A percentile compares a stretch with the other conserved stretches of the same genome.
Evolutionary conservation across 1,284 basidiomycete species (phyloP).

Genomic region (Pyrrhoderma lamaoense): DNA sequence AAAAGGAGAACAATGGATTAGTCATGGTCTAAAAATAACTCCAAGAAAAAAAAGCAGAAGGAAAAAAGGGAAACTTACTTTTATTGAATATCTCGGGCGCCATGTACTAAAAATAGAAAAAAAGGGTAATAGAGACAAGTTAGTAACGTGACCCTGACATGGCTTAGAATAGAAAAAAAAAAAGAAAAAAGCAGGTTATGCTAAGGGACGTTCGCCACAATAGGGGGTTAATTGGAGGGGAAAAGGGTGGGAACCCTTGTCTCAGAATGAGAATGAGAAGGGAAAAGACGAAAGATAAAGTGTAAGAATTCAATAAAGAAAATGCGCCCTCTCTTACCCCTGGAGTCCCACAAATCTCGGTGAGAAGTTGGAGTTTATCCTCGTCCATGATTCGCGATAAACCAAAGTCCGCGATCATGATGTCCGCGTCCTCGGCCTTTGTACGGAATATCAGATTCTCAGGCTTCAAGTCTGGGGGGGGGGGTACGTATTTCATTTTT

Average conservation of each 20-base stretch:
- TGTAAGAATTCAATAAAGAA: no score
- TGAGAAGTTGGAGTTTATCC: conserved; percentile 80
- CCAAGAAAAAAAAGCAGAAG: not conserved
- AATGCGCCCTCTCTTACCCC: conserved; percentile 46
- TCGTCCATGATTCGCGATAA: conserved; percentile 87
- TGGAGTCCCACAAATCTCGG: conserved; percentile 92
- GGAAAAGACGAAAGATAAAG: not conserved
- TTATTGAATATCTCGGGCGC: conserved; percentile 98
- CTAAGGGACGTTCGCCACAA: no score
- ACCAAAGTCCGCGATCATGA: conserved; percentile 98
- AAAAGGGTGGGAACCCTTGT: no score
- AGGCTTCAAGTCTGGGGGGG: conserved; percentile 77
- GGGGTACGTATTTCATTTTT: no score
- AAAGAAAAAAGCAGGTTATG: no score
- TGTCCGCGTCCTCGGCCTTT: conserved; percentile 84
- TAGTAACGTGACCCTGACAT: no score
- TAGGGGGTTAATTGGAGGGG: no score
- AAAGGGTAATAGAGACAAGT: no score
- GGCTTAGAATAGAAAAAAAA: no score
- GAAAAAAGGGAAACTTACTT: conserved; percentile 37
- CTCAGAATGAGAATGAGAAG: not conserved
- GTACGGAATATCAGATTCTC: conserved; percentile 96
- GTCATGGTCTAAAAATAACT: not conserved
- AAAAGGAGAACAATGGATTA: no score
- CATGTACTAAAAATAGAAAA: no score